A percentile compares a stretch with the other conserved stretches of the same genome.
phyloP scores from a whole-genome alignment of 2,329 filamentous ascomycete genomes.

The Talaromyces sp. region DNA sequence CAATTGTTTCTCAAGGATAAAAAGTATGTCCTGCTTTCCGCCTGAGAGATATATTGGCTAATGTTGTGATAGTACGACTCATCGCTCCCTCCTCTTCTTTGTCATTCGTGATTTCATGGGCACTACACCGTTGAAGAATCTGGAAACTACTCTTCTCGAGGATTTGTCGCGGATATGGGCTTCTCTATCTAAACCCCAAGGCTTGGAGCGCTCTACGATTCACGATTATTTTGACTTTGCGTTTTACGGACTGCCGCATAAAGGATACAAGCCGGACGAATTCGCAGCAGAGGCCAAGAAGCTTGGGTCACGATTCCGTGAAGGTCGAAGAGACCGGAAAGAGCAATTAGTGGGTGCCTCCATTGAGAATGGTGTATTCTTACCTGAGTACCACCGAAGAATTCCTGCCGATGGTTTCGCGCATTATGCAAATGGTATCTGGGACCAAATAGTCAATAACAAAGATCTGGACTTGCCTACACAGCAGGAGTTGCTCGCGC shows the following conservation, averaged over 20 bases:
- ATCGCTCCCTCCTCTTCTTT: slow-evolving; percentile 92
- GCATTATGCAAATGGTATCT: slow-evolving; percentile 86
- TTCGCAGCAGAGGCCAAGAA: slow-evolving; percentile 77
- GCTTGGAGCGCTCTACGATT: slow-evolving; percentile 82
- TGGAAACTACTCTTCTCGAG: slow-evolving; percentile 84
- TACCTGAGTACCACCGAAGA: slow-evolving; percentile 90
- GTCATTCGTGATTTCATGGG: slow-evolving; percentile 97
- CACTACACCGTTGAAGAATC: slow-evolving; percentile 81
- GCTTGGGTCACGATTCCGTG: slow-evolving; percentile 75
- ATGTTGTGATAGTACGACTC: slow-evolving; percentile 63
- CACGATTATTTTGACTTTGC: slow-evolving; percentile 99
- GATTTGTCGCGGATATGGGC: slow-evolving; percentile 91
- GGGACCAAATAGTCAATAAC: slow-evolving; percentile 98
- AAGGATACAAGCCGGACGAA: slow-evolving; percentile 90
- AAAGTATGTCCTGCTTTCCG: slow-evolving; percentile 58
- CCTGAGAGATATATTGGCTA: background rate
- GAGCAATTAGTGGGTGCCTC: slow-evolving; percentile 50
- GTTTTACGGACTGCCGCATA: slow-evolving; percentile 92
- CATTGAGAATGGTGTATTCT: slow-evolving; percentile 75
- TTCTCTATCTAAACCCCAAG: slow-evolving; percentile 83
- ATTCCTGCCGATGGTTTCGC: slow-evolving; percentile 98
- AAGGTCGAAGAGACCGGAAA: slow-evolving; percentile 71
- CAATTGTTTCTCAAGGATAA: slow-evolving; percentile 95
- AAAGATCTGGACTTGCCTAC: slow-evolving; percentile 96
- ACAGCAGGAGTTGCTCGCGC: slow-evolving; percentile 91